A percentile compares a stretch with the other conserved stretches of the same genome.
Conservation (phyloP, 306 rosid genomes). For the Glycine soja region DNA sequence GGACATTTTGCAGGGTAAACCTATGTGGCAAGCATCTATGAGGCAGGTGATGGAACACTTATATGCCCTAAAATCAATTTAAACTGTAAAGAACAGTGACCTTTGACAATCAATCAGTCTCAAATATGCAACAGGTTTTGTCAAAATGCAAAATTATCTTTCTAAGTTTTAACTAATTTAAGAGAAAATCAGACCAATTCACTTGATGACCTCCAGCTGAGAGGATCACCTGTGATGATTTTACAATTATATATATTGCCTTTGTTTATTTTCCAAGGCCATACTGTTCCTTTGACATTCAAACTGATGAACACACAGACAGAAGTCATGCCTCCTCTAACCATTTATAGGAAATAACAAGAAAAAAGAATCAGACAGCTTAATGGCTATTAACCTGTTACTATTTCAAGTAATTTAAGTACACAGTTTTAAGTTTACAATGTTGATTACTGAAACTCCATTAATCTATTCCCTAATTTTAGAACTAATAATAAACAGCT, state of each 20-base stretch:
- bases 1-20: slow-evolving; percentile 13
- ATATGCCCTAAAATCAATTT: slow-evolving; percentile 2
- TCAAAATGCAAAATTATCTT: neutral
- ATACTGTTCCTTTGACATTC: neutral
- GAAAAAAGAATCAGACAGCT: neutral
- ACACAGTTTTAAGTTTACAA: neutral
- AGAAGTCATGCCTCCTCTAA: slow-evolving; percentile 5
- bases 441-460: neutral
- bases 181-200: neutral
- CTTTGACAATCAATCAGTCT: neutral
- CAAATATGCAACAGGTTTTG: neutral
- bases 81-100: neutral
- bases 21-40: slow-evolving; percentile 1
- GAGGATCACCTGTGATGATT: slow-evolving; percentile 6
- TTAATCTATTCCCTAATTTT: slow-evolving; percentile 9
- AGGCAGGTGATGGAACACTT: neutral
- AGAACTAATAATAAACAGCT: neutral
- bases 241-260: neutral
- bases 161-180: neutral
- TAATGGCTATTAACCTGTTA: neutral
- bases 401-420: slow-evolving; percentile 6
- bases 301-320: neutral
- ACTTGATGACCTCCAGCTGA: neutral
- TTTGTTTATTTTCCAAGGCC: neutral
- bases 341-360: neutral